Evolutionary conservation across 2,329 filamentous ascomycete species (phyloP), one percentile per base, ranked within the genome.

Genomic region (Colletotrichum sp.): DNA sequence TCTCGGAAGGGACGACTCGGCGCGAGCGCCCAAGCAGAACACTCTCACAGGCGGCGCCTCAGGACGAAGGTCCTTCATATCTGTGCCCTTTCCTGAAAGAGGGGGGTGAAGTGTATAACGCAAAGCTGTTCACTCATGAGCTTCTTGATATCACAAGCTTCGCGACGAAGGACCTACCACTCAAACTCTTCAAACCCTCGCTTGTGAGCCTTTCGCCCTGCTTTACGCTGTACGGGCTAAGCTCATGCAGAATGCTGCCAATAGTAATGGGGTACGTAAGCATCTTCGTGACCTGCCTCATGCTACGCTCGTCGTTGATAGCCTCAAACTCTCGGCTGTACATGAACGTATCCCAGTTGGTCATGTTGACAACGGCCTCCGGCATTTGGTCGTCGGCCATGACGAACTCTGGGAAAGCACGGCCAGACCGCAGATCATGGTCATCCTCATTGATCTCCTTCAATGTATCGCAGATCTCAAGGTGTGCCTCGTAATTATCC

Each of bases 401-500:
- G 77, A 96, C 93, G 82, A 98, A 99, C 84, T 99, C 98, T 16
- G 95, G 93, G 85, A 99, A 99, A 84, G 95, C 94, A 32, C 97
- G 92, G 5, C 97, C 97, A 21, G 95, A 98, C 67, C 94, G 90
- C 79, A 99, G 86, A 84, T 99, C 97, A 82, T 99, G 98, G 80
- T 99, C 97, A 82, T 99, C 97, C 86, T 99, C 97, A 80, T 99
- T 99, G 86, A 98, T 96, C 86, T 99, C 94, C 79, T 94, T 90
- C 72, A 99, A 87, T 0, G 95, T 95, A 81, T 99, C 96, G 84
- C 97, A 99, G 44, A 99, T 93, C 82, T 98, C 92, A 76, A 99
- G 85, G 85, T 99, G 97, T 21, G 93, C 91, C 85, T 99, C 96
- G 82, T 98, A 99, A 84, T 99, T 95, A 80, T 98, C 95, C 83